Base-by-base conservation (phyloP, 257 asterid genomes). In the Solanum chaucha region DNA sequence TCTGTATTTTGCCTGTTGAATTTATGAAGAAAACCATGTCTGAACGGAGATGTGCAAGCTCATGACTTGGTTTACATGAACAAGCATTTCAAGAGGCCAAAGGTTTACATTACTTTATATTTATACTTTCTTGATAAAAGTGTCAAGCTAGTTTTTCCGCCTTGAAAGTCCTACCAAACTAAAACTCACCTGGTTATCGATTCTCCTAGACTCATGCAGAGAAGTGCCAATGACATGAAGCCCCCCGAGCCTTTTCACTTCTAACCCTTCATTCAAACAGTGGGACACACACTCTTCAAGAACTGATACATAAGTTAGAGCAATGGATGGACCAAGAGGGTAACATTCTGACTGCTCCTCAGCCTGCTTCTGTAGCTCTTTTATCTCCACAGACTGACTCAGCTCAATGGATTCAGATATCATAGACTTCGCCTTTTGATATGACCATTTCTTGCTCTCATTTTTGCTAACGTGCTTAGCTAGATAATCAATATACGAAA, bases 201-300 rank as follows among this genome's bases (percentile, higher is more conserved):
- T 97, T 92, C 99, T 95, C 90, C 99, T 91, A 12, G 99, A 97
- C 92, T 97, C 99, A 9, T 97, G 99, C 74, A 97, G 92, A 88
- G 99, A 97, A 73, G 99, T 97, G 87, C 99, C 99, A 86, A 97
- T 94, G 86, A 97, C 99, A 88, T 96, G 99, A 90, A 97, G 97
- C 64, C 99, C 99, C 58, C 99, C 99, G 74, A 96, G 94, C 88
- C 91, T 92, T 93, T 96, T 97, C 87, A 97, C 99, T 89, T 96
- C 99, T 88, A 93, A 74, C 77, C 99, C 99, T 92, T 97, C 99
- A 20, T 91, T 89, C 26, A 86, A 89, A 90, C 98, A 95, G 91
- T 97, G 99, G 90, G 87, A 85, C 89, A 95, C 98, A 88, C 98
- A 94, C 85, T 97, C 99, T 92, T 93, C 90, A 75, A 97, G 94